Base-by-base conservation (phyloP, 2,329 filamentous ascomycete genomes). In the Diaporthe velutina region DNA sequence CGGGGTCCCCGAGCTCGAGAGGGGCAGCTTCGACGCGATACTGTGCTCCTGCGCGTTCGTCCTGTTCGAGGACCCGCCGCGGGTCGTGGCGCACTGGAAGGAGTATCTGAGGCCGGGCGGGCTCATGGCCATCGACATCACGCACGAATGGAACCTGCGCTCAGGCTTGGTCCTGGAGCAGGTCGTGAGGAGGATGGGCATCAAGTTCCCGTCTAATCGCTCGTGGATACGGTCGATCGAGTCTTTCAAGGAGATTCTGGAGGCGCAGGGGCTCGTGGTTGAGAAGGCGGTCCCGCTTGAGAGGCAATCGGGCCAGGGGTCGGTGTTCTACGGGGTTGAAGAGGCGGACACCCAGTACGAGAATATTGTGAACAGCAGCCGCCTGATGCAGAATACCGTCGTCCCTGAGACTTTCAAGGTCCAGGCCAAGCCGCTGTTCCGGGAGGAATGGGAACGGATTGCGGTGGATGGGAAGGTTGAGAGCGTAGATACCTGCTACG, bases 41-140 rank as follows among this genome's bases (percentile, higher is more conserved):
- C 61, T 83, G n/a, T 84, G 82, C 76, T 83, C 79, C 19, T 83
- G 77, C 73, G 82, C 81, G 1, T 83, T 84, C 60, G 80, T 83
- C 10, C 79, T 84, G 6, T 78, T 84, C 17, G 74, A 78, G 28
- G 61, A 81, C 3, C 80, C 81, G 1, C 77, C 77, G 1, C 50
- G 64, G 4, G 80, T 80, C 12, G 74, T 83, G 17, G 71, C 71
- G 6, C 77, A 79, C 42, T 84, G 82, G 83, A 77, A 67, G 54
- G 75, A 76, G 10, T 83, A 78, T 57, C 76, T 84, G 25, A 78
- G 78, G 57, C 76, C 75, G 0, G 79, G 78, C 3, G 82, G 81
- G 5, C 77, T 72, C 17, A 70, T 83, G 67, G 80, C 78, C 12
- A 79, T 83, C 40, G 83, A 84, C 58, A 76, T 83, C n/a, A 77